phyloP scores from a whole-genome alignment of 2,329 filamentous ascomycete species.

The Neurospora crassa region DNA sequence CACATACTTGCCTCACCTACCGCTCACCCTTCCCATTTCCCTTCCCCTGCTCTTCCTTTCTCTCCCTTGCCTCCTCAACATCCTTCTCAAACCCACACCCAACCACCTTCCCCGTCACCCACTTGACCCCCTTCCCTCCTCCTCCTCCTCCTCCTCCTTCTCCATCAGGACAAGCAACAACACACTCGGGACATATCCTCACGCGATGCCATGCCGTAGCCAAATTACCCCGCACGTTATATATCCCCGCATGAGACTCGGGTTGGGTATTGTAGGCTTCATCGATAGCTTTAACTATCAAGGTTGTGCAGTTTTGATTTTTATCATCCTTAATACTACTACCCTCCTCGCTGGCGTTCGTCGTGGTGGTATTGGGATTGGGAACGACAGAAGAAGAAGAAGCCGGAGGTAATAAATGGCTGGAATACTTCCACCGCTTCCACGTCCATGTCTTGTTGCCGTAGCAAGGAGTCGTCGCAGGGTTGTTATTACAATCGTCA shows the following conservation, averaged over 20 bases:
- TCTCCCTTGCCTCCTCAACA: slow-evolving; percentile 11
- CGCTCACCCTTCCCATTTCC: not conserved
- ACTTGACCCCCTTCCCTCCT: slow-evolving; percentile 16
- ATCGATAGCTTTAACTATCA: slow-evolving; percentile 58
- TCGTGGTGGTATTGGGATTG: not conserved
- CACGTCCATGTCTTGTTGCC: slow-evolving; percentile 50
- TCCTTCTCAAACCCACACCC: slow-evolving; percentile 21
- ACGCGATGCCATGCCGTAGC: slow-evolving; percentile 60
- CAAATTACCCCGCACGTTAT: slow-evolving; percentile 55
- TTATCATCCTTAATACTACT: too few species aligned
- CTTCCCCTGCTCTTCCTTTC: not conserved
- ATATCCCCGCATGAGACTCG: slow-evolving; percentile 48
- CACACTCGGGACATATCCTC: slow-evolving; percentile 25
- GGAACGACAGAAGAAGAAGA: not conserved
- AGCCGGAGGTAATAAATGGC: slow-evolving; percentile 21
- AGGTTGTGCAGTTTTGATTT: slow-evolving; percentile 30
- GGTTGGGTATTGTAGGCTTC: slow-evolving; percentile 59
- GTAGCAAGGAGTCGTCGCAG: slow-evolving; percentile 19
- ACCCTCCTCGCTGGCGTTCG: too few species aligned
- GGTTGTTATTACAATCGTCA: slow-evolving; percentile 31
- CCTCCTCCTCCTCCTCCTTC: too few species aligned
- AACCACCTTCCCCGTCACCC: slow-evolving; percentile 19
- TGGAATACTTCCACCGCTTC: slow-evolving; percentile 52
- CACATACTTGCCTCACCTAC: not conserved
- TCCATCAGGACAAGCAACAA: slow-evolving; percentile 6